Evolutionary conservation across 1,139 yeast genomes (phyloP).

Genomic region (Sugiyamaella xylanicola): DNA sequence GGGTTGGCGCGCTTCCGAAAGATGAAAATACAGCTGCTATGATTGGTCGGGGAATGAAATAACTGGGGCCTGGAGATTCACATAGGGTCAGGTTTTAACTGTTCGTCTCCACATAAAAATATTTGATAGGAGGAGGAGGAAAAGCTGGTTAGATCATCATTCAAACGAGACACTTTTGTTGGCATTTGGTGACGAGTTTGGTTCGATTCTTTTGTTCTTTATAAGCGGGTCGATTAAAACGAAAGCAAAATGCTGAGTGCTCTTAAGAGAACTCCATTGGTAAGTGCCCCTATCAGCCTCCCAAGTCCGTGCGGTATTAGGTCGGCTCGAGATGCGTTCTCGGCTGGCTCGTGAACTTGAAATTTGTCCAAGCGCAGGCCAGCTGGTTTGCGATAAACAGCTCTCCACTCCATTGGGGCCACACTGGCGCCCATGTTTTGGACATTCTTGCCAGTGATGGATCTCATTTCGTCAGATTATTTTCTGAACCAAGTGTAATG

Average conservation of each 20-base stretch:
- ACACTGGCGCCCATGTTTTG: no score
- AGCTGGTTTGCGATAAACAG: no score
- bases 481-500: no score
- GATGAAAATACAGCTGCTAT: slow-evolving; percentile 7
- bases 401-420: no score
- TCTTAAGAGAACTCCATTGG: slow-evolving; percentile 33
- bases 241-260: slow-evolving; percentile 31
- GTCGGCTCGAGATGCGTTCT: no score
- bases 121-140: slow-evolving; percentile 3
- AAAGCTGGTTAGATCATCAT: background rate
- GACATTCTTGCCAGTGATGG: no score
- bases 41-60: slow-evolving; percentile 3
- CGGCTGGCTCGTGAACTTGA: background rate
- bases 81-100: slow-evolving; percentile 9
- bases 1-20: slow-evolving; percentile 9
- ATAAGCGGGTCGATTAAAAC: background rate
- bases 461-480: no score
- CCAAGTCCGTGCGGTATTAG: no score
- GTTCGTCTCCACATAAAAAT: slow-evolving; percentile 13
- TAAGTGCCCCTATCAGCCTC: no score
- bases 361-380: no score
- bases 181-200: background rate
- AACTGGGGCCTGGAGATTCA: slow-evolving; percentile 7
- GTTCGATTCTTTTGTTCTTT: background rate
- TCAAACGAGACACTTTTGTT: background rate